A percentile compares a stretch with the other conserved stretches of the same genome.
Evolutionary conservation across 148 eudicot genomes (phyloP).

Genomic region (Camellia sinensis): DNA sequence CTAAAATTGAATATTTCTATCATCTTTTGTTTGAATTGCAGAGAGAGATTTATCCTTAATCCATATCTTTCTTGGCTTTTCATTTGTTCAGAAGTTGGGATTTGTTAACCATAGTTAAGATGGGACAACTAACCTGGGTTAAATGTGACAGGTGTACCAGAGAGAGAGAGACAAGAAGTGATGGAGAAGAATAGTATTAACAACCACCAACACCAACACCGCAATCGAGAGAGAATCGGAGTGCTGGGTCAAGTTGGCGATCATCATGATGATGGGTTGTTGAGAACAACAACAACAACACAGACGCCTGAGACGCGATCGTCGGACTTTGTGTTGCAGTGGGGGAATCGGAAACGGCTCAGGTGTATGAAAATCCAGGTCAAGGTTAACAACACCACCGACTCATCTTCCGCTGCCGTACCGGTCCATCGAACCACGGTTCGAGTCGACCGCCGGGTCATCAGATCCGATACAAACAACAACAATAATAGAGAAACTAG

Average conservation of each 20-base stretch:
- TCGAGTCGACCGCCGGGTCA: conserved; percentile 56
- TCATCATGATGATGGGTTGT: conserved; percentile 12
- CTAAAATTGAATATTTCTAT: not conserved
- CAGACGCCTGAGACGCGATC: conserved; percentile 30
- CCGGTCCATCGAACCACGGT: conserved; percentile 38
- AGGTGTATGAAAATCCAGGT: conserved; percentile 82
- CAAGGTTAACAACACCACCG: conserved; percentile 32
- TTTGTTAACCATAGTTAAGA: conserved; percentile 17
- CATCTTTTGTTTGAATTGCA: conserved; percentile 10
- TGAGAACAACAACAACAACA: conserved; percentile 30
- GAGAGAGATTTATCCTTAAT: conserved; percentile 1
- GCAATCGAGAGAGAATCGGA: conserved; percentile 27
- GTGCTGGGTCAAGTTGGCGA: not conserved
- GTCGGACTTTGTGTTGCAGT: conserved; percentile 68
- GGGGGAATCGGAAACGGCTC: conserved; percentile 80
- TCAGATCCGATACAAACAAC: conserved; percentile 38
- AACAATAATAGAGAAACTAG: not conserved
- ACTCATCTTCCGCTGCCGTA: conserved; percentile 20
- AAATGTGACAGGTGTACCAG: conserved; percentile 25
- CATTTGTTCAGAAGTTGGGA: not conserved
- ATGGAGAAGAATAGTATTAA: conserved; percentile 36
- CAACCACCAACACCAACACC: conserved; percentile 8
- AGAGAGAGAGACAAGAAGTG: not conserved
- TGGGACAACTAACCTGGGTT: conserved; percentile 12
- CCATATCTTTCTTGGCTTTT: not conserved